phyloP scores from a whole-genome alignment of 1,139 yeast genomes.

The Blastobotrys indianensis region DNA sequence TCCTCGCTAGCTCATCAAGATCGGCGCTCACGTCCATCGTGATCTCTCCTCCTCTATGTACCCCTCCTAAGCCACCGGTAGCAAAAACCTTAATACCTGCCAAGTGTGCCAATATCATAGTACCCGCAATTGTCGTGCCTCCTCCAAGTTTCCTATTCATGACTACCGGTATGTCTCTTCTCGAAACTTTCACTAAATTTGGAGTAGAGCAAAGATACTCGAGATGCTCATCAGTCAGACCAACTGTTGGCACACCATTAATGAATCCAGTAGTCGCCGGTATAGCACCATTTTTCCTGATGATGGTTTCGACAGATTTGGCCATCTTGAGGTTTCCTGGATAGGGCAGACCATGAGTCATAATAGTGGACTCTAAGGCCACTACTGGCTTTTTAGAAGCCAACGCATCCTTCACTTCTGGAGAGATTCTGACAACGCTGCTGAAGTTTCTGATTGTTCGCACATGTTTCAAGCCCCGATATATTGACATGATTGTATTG shows the following conservation, averaged over 20 bases:
- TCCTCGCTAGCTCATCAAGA: conserved; percentile 73
- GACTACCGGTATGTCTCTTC: conserved; percentile 74
- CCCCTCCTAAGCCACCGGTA: conserved; percentile 94
- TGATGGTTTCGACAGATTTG: conserved; percentile 51
- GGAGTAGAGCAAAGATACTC: conserved; percentile 41
- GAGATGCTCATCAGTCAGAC: conserved; percentile 47
- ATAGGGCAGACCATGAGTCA: conserved; percentile 84
- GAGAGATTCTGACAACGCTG: conserved; percentile 34
- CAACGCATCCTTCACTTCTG: conserved; percentile 60
- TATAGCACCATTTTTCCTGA: conserved; percentile 59
- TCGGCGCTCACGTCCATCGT: conserved; percentile 86
- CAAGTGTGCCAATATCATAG: conserved; percentile 71
- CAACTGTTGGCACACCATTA: conserved; percentile 66
- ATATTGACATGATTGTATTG: too few relatives aligned
- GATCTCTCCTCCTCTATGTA: conserved; percentile 68
- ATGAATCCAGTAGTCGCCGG: conserved; percentile 87
- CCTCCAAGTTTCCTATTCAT: conserved; percentile 63
- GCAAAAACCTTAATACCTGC: conserved; percentile 85
- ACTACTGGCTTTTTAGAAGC: conserved; percentile 56
- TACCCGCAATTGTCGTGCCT: conserved; percentile 87
- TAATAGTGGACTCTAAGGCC: conserved; percentile 78
- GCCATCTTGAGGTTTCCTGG: conserved; percentile 79
- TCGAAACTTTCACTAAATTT: conserved; percentile 56
- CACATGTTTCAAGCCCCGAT: too few relatives aligned
- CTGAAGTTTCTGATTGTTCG: neutral